Conservation (phyloP, 495 filamentous ascomycete genomes). For the Podospora bellae-mahoneyi region DNA sequence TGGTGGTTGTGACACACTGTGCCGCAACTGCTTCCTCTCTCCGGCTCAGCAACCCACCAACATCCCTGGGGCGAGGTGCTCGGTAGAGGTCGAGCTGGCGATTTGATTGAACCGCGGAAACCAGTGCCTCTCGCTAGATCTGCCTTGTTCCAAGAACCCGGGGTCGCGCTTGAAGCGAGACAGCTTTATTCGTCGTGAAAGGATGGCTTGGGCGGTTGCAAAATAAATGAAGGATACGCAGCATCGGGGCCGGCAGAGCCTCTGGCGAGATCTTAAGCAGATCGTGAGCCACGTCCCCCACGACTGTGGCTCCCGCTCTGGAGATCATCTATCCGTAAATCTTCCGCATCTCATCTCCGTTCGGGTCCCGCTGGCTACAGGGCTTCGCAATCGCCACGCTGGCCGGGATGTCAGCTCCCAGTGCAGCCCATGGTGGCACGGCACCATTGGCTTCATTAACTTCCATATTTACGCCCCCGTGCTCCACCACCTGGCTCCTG, state of each 20-base stretch:
- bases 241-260: background rate
- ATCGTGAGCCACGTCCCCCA: conserved; percentile 3
- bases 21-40: conserved; percentile 17
- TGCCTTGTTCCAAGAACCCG: conserved; percentile 11
- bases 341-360: background rate
- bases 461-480: conserved; percentile 41
- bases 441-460: conserved; percentile 39
- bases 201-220: background rate
- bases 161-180: background rate
- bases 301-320: background rate
- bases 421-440: conserved; percentile 26
- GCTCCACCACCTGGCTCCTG: conserved; percentile 39
- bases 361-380: conserved; percentile 15
- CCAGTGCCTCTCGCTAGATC: conserved; percentile 11
- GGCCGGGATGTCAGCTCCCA: conserved; percentile 22
- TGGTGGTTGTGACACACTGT: conserved; percentile 19
- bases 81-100: background rate
- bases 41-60: conserved; percentile 12
- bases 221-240: conserved; percentile 8
- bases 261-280: conserved; percentile 2
- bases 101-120: conserved; percentile 14
- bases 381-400: conserved; percentile 11
- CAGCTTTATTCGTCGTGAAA: background rate
- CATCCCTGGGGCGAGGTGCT: background rate
- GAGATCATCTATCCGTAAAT: conserved; percentile 5